Conservation (phyloP, 495 filamentous ascomycete species). For the Hyaloscypha bicolor region DNA sequence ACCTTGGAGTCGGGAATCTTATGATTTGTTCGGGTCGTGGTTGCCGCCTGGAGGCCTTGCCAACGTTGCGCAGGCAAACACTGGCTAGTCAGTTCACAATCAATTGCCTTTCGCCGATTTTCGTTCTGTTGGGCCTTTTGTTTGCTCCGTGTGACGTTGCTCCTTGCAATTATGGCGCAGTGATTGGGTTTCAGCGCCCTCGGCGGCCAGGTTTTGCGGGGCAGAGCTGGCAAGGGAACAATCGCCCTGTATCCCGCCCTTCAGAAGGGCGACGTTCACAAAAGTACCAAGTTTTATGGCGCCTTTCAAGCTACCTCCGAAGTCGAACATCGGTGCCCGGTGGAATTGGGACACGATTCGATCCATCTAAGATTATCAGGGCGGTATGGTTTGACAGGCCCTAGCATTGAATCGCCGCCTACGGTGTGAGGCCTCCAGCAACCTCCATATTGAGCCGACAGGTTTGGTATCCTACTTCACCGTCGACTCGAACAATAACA, state of each 20-base stretch:
- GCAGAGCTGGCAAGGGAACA: not conserved
- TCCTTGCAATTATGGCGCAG: not conserved
- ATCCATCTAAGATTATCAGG: too few relatives aligned
- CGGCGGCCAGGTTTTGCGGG: not conserved
- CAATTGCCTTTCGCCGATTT: not conserved
- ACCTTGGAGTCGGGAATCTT: slow-evolving; percentile 55
- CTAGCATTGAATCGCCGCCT: too few relatives aligned
- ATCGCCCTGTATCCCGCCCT: not conserved
- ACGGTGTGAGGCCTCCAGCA: not conserved
- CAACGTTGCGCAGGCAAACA: not conserved
- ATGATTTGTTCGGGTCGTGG: slow-evolving; percentile 50
- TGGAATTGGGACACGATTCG: too few relatives aligned
- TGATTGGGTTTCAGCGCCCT: not conserved
- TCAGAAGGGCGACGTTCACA: not conserved
- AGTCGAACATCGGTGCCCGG: not conserved
- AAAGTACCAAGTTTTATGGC: not conserved
- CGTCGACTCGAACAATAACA: too few relatives aligned
- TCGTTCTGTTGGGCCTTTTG: not conserved
- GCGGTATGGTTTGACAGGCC: too few relatives aligned
- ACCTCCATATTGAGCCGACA: not conserved
- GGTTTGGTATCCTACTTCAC: too few relatives aligned
- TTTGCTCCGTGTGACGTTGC: not conserved
- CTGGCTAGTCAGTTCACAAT: not conserved
- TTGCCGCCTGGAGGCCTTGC: slow-evolving; percentile 15
- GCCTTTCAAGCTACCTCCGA: not conserved